phyloP scores from a whole-genome alignment of 1,284 basidiomycete species.

The Agaricales sp. region DNA sequence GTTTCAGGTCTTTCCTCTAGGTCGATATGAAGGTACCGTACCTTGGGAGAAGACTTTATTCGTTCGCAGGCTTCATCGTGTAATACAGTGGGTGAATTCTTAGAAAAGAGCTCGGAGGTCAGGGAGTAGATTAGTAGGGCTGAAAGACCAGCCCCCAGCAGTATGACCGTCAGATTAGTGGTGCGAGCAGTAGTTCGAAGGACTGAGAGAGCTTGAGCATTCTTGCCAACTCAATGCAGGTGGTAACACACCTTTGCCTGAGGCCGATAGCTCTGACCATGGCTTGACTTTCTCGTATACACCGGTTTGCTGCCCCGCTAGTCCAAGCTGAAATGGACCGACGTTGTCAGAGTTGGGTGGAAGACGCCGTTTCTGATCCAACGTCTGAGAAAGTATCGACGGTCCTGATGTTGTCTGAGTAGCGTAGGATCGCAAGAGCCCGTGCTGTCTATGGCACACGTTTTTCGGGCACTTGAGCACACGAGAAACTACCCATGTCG shows the following conservation, averaged over 20 bases:
- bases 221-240: no score
- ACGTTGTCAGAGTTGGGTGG: conserved; percentile 45
- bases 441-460: no score
- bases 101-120: conserved; percentile 84
- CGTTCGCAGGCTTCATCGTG: conserved; percentile 81
- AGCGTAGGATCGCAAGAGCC: background rate
- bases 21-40: conserved; percentile 20
- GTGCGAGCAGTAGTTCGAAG: conserved; percentile 72
- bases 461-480: background rate
- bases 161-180: conserved; percentile 74
- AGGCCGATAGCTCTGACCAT: conserved; percentile 76
- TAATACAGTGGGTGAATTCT: conserved; percentile 86
- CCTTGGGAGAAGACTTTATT: conserved; percentile 66
- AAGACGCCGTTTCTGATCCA: conserved; percentile 39
- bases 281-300: conserved; percentile 51
- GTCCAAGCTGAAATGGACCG: conserved; percentile 77
- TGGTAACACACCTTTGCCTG: conserved; percentile 65
- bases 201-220: no score
- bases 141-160: conserved; percentile 76
- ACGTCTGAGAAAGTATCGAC: conserved; percentile 56
- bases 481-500: background rate
- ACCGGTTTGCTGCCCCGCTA: conserved; percentile 44
- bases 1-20: background rate
- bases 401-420: conserved; percentile 16
- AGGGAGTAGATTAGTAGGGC: conserved; percentile 78